Percentiles rank a stretch among this genome's conserved stretches.
phyloP scores from a whole-genome alignment of 768 basidiomycete genomes.

The Chalciporus pseudorubinellus region DNA sequence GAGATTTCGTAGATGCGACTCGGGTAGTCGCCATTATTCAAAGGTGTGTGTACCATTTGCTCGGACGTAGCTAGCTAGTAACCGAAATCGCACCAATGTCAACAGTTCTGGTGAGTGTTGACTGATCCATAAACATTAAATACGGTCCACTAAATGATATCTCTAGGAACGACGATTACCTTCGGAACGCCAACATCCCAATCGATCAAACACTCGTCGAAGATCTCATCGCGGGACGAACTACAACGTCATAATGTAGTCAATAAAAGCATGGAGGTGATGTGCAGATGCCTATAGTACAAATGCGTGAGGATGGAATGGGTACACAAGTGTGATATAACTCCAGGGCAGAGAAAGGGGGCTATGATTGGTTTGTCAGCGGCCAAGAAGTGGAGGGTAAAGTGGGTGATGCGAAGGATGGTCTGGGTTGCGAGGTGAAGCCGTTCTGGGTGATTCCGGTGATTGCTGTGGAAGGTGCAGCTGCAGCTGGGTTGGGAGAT shows the following conservation, averaged over 20 bases:
- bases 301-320: constrained; percentile 18
- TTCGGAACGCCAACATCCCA: constrained; percentile 40
- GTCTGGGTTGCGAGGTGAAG: constrained; percentile 12
- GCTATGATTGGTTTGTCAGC: constrained; percentile 14
- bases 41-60: constrained; percentile 51
- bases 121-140: neutral
- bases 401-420: constrained; percentile 22
- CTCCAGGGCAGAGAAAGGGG: neutral
- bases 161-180: constrained; percentile 53
- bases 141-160: neutral
- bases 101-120: constrained; percentile 48
- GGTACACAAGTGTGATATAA: constrained; percentile 1
- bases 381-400: constrained; percentile 23
- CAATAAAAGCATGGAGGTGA: constrained; percentile 6
- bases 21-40: constrained; percentile 88
- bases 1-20: constrained; percentile 69
- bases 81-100: neutral
- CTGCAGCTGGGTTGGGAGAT: constrained; percentile 17
- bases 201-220: constrained; percentile 41
- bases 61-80: neutral
- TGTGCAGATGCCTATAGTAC: constrained; percentile 30
- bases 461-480: constrained; percentile 11
- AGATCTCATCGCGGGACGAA: constrained; percentile 32
- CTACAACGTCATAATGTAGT: constrained; percentile 5
- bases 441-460: constrained; percentile 21